Percentiles rank a stretch among this genome's conserved stretches.
These are phyloP conservation scores for Gossypium bickii DNA, from an alignment of 345 rosid species.

Conservation along the genomic window DNA sequence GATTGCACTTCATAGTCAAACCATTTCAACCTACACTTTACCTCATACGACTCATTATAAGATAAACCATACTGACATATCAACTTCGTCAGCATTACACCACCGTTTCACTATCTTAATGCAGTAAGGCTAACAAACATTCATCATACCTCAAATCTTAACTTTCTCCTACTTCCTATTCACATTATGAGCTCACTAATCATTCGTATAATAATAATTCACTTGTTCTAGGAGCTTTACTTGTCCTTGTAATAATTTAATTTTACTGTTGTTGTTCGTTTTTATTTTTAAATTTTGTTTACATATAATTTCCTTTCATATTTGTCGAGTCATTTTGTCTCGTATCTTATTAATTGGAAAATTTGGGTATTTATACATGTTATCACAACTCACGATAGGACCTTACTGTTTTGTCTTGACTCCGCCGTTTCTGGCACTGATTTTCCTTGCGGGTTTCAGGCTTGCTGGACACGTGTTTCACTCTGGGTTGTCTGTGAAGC, in stretches of 20 bases:
- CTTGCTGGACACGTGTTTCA: no score
- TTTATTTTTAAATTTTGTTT: no score
- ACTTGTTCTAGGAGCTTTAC: background rate
- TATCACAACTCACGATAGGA: no score
- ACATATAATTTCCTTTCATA: no score
- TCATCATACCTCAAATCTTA: background rate
- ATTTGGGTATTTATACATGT: no score
- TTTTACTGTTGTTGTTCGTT: background rate
- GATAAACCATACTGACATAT: background rate
- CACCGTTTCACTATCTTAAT: background rate
- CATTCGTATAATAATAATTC: background rate
- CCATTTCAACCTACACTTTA: conserved; percentile 6
- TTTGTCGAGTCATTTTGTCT: no score
- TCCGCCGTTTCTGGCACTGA: no score
- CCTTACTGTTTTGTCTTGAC: no score
- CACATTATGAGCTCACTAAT: background rate
- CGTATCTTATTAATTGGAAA: no score
- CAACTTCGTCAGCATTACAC: background rate
- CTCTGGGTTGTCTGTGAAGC: no score
- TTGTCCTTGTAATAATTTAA: background rate
- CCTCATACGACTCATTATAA: no score
- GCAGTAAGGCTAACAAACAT: background rate
- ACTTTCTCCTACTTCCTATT: background rate
- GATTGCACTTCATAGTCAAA: conserved; percentile 1
- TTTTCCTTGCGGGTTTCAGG: no score